These are phyloP conservation scores for Leptomonas seymouri DNA, from an alignment of 208 protist species.

Conservation along the genomic window DNA sequence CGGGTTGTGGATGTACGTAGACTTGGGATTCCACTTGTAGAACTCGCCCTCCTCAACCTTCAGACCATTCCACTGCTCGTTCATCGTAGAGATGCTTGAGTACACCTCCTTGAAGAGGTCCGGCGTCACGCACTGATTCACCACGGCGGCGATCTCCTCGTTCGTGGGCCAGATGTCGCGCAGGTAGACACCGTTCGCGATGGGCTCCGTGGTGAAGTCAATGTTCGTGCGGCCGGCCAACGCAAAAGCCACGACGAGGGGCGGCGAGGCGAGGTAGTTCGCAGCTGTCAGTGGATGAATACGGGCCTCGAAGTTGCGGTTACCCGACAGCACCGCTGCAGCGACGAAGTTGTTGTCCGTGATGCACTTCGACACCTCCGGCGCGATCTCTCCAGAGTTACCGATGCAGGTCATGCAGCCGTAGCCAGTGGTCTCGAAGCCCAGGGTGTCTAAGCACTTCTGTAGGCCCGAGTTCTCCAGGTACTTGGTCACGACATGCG, in stretches of 20 bases:
- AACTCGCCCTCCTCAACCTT: constrained; percentile 82
- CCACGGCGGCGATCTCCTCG: constrained; percentile 76
- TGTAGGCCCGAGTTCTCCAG: constrained; percentile 88
- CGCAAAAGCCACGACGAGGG: constrained; percentile 96
- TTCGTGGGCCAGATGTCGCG: constrained; percentile 97
- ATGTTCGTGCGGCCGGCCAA: constrained; percentile 95
- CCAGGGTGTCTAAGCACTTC: constrained; percentile 84
- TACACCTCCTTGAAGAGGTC: constrained; percentile 94
- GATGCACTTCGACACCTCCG: constrained; percentile 92
- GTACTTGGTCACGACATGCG: constrained; percentile 96
- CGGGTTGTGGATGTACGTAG: constrained; percentile 96
- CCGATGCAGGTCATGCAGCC: constrained; percentile 98
- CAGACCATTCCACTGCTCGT: constrained; percentile 92
- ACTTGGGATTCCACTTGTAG: constrained; percentile 95
- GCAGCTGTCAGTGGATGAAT: constrained; percentile 94
- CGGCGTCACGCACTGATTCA: constrained; percentile 87
- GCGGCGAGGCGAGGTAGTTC: constrained; percentile 97
- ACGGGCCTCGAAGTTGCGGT: constrained; percentile 97
- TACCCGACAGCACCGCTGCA: constrained; percentile 95
- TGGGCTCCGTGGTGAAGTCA: constrained; percentile 91
- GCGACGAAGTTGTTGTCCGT: constrained; percentile 93
- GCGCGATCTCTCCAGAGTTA: constrained; percentile 94
- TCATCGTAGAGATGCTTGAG: constrained; percentile 88
- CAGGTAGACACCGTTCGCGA: constrained; percentile 95
- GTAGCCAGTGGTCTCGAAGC: constrained; percentile 93